Evolutionary conservation across 2,329 filamentous ascomycete species (phyloP).

Genomic region (Calonectria montana): DNA sequence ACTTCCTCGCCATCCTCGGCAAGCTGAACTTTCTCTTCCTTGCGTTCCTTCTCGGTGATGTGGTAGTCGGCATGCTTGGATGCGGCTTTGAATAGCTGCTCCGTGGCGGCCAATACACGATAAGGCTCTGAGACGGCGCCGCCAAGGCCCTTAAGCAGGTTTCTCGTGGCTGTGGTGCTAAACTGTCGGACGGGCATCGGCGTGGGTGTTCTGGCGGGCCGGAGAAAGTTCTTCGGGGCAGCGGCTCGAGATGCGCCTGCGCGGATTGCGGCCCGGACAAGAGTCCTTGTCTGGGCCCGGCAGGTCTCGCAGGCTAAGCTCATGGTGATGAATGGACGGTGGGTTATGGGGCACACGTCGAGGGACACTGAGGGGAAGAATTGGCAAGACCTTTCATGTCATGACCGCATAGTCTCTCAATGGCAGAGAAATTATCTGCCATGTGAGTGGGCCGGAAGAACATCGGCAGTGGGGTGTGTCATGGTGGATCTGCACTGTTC

Average conservation of each 20-base stretch:
- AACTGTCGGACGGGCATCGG: conserved; percentile 47
- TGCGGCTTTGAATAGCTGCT: conserved; percentile 82
- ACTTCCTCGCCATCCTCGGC: conserved; percentile 85
- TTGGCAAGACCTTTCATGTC: conserved; percentile 43
- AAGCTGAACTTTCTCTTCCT: conserved; percentile 74
- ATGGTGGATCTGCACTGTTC: conserved; percentile 10
- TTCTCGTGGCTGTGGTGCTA: conserved; percentile 48
- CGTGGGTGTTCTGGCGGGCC: conserved; percentile 20
- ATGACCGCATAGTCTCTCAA: conserved; percentile 42
- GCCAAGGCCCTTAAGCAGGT: conserved; percentile 49
- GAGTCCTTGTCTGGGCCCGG: conserved; percentile 55
- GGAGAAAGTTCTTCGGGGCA: conserved; percentile 36
- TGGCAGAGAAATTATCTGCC: conserved; percentile 35
- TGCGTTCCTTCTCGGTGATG: conserved; percentile 75
- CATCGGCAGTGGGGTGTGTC: conserved; percentile 29
- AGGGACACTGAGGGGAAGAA: conserved; percentile 15
- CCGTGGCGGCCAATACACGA: conserved; percentile 81
- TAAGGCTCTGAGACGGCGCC: conserved; percentile 64
- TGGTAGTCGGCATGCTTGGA: conserved; percentile 79
- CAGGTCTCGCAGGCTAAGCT: conserved; percentile 62
- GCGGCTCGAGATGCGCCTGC: conserved; percentile 42
- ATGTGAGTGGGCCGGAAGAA: conserved; percentile 44
- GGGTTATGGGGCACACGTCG: conserved; percentile 4
- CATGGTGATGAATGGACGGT: conserved; percentile 15
- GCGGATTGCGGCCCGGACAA: conserved; percentile 50